Evolutionary conservation across 768 basidiomycete genomes (phyloP).

Genomic region (Termitomyces sp.): DNA sequence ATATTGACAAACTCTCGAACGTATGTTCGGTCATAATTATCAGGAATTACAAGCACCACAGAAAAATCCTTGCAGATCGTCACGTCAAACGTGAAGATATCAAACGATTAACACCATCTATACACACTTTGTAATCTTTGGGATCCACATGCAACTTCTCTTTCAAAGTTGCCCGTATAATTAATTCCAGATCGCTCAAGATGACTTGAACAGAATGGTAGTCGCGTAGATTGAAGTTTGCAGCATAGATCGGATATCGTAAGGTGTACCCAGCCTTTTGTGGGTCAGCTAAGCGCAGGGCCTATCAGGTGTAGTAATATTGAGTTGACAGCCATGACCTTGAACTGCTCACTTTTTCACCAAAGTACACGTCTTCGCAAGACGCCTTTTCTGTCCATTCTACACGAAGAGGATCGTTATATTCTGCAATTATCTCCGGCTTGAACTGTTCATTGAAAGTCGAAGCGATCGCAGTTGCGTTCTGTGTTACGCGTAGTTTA

Average conservation of each 20-base stretch:
- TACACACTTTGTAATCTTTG: conserved; percentile 55
- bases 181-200: conserved; percentile 72
- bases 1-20: conserved; percentile 74
- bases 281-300: conserved; percentile 67
- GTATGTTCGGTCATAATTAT: conserved; percentile 83
- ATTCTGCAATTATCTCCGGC: conserved; percentile 80
- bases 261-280: conserved; percentile 63
- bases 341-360: conserved; percentile 52
- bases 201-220: conserved; percentile 68
- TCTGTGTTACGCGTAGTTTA: conserved; percentile 70
- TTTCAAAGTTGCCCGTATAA: conserved; percentile 58
- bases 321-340: neutral
- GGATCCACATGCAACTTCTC: conserved; percentile 52
- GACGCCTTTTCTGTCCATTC: conserved; percentile 72
- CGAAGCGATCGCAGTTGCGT: conserved; percentile 63
- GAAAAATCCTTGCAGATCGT: conserved; percentile 64
- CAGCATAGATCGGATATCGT: conserved; percentile 78
- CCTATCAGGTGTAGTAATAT: conserved; percentile 34
- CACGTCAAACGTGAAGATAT: neutral
- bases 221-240: conserved; percentile 76
- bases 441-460: conserved; percentile 81
- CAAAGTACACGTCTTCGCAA: conserved; percentile 54
- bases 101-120: neutral
- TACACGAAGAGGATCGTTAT: conserved; percentile 76
- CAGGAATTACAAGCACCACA: conserved; percentile 85